Base-by-base conservation (phyloP, 23 red algal genomes). In the Cyanidium caldarium region DNA sequence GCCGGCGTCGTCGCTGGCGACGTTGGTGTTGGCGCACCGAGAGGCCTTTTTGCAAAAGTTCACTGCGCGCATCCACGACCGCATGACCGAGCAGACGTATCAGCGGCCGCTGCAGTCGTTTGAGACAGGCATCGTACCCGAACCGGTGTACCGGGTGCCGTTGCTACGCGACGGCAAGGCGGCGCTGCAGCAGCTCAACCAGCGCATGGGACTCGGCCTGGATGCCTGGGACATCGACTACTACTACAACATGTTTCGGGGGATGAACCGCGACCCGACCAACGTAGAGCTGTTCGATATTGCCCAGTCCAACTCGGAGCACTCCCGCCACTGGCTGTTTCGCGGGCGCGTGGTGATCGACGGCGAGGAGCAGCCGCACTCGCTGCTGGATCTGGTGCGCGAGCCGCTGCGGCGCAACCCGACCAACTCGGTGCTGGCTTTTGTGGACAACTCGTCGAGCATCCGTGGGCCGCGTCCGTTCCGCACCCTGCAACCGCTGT, bases 251-350 rank as follows among this genome's bases (percentile, higher is more conserved):
- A 37, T 98, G 67, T 98, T 98, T 84, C 58, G 37, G n/a, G 46
- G 35, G 1, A 38, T 98, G 45, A 43, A 61, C 14, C 84, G 92
- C 0, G 78, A 98, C 75, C 92, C 92, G 36, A 98, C 92, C 19
- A 82, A 77, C 45, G 92, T 98, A 2, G 92, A 98, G 82, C 82
- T 98, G 28, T 98, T 80, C 71, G 92, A 98, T 45, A 80, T 98
- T 26, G 92, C 92, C 40, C 92, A 98, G 76, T 87, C 83, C 68
- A 98, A 98, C 73, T 82, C 75, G 16, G 92, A 98, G 69, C 92
- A 98, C 73, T 98, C 92, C 16, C 77, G 92, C 3, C 92, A 98
- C 72, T 98, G 92, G 92, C 85, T 98, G 33, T 98, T 98, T 65
- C 87, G 75, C 40, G 92, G 83, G 31, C 34, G 43, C 20, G 76